Base-by-base conservation (phyloP, 1,284 basidiomycete species). In the Anthracocystis setariae region DNA sequence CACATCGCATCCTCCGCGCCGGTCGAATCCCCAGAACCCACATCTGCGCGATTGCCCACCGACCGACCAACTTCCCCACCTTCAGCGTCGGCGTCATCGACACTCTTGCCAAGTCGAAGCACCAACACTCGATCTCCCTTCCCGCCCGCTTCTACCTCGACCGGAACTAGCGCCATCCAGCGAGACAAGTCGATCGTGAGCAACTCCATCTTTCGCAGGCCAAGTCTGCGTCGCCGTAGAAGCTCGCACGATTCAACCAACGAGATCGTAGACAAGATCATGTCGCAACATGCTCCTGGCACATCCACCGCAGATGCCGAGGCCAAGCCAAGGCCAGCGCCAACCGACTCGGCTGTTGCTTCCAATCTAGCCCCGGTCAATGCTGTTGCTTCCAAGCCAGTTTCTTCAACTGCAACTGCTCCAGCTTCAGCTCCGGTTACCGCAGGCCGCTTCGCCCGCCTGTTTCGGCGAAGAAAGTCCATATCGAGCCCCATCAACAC, bases 391-490 rank as follows among this genome's bases (percentile, higher is more conserved):
- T 5, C 33, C 25, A 12, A 49, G 27, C 12, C 43, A 51, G 21
- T n/a, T 21, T 27, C 5, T 25, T 40, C 35, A 5, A 9, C 55
- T 7, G 25, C 10, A 12, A 32, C 46, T 8, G 29, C 32, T 15
- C n/a, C 46, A 5, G 17, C n/a, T 17, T 15, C 33, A n/a, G 17
- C 13, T 5, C 0, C 39, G 9, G 46, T 17, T 18, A 9, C 33
- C 0, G 35, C 23, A 4, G 49, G 53, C 17, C 59, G 66, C 12
- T 44, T 69, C 17, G 42, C 66, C 2, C 50, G 60, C 12, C 33
- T 69, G 24, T 69, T 69, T 24, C 55, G 59, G 9, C 66, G 66
- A 9, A 52, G 60, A 33, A 69, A 69, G 52, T 69, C 60, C 20
- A 33, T 58, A 18, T 69, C 66, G 10, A 49, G 45, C 20, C 45